phyloP scores from a whole-genome alignment of 1,284 basidiomycete genomes.

The Puccinia horiana region DNA sequence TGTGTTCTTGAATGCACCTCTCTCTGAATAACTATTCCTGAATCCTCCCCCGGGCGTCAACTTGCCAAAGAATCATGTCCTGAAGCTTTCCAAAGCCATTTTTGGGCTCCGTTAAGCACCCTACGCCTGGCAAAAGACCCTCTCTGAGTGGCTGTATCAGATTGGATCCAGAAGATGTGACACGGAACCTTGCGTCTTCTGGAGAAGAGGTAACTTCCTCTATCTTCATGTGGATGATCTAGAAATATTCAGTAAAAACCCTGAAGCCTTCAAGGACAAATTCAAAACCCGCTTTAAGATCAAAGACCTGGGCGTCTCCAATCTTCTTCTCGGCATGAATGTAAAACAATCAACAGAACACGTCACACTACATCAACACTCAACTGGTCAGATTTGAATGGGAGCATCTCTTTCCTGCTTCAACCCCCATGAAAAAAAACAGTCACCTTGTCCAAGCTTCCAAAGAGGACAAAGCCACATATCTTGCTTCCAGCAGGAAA shows the following conservation, averaged over 20 bases:
- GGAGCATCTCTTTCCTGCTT: background rate
- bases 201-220: background rate
- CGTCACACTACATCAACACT: background rate
- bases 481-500: background rate
- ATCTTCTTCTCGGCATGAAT: background rate
- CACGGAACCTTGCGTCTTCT: background rate
- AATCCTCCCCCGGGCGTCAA: background rate
- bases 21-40: background rate
- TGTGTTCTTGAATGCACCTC: background rate
- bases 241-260: too few species aligned
- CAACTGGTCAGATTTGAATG: background rate
- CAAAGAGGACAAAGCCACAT: background rate
- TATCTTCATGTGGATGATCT: background rate
- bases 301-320: too few species aligned
- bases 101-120: background rate
- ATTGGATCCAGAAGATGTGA: background rate
- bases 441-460: background rate
- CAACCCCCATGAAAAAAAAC: background rate
- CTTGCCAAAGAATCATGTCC: background rate
- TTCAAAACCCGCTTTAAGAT: background rate
- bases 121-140: too few species aligned
- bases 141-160: background rate
- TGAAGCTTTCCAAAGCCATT: background rate
- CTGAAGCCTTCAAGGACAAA: background rate
- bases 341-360: background rate